These are phyloP conservation scores for Ceratobasidium sp. DNA, from an alignment of 1,284 basidiomycete species.

Conservation along the genomic window DNA sequence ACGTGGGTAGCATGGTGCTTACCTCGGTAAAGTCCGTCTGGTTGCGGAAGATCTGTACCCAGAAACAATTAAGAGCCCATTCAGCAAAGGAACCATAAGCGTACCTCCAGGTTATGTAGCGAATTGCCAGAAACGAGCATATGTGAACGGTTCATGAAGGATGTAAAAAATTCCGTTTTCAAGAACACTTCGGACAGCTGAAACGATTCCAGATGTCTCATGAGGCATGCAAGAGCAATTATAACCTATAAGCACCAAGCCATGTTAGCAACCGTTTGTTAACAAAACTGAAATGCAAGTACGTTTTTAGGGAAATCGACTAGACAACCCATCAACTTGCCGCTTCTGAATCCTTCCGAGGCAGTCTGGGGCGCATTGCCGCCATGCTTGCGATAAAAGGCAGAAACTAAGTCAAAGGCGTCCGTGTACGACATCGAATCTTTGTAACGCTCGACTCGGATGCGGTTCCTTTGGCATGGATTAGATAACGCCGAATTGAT, in stretches of 20 bases:
- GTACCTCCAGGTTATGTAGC: constrained; percentile 78
- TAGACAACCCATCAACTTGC: constrained; percentile 72
- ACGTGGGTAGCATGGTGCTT: neutral
- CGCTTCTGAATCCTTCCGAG: constrained; percentile 66
- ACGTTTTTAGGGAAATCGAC: constrained; percentile 76
- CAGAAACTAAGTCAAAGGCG: constrained; percentile 79
- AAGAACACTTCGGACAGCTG: constrained; percentile 80
- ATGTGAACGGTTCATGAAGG: constrained; percentile 82
- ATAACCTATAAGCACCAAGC: constrained; percentile 62
- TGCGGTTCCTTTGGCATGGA: constrained; percentile 56
- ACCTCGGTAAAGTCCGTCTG: constrained; percentile 79
- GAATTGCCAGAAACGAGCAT: constrained; percentile 95
- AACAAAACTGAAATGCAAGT: constrained; percentile 37
- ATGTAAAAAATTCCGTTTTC: constrained; percentile 81
- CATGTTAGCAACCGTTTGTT: neutral
- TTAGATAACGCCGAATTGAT: constrained; percentile 2
- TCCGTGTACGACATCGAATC: constrained; percentile 72
- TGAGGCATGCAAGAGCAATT: constrained; percentile 81
- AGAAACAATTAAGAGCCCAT: constrained; percentile 43
- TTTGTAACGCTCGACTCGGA: constrained; percentile 75
- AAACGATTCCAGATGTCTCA: constrained; percentile 83
- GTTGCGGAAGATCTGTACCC: constrained; percentile 88
- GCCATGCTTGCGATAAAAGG: constrained; percentile 75
- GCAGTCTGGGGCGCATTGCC: constrained; percentile 52
- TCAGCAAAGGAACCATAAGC: neutral